Conservation (phyloP, 805 yeast species). For the Nakazawaea ishiwadae region DNA sequence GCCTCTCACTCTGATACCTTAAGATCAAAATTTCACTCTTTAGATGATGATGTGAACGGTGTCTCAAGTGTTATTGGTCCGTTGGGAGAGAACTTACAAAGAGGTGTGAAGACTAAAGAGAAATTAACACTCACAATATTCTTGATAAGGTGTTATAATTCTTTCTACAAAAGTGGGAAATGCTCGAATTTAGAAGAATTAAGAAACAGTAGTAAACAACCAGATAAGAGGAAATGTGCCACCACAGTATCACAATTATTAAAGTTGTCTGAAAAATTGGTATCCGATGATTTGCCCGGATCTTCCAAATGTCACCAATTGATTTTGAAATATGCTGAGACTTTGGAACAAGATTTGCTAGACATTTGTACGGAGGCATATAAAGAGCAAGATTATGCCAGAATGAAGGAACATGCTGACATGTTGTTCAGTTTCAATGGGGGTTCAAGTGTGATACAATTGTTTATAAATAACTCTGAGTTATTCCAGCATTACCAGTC, state of each 20-base stretch:
- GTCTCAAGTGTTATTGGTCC: constrained; percentile 63
- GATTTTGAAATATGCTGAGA: constrained; percentile 70
- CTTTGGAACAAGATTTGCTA: constrained; percentile 68
- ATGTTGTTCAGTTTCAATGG: constrained; percentile 78
- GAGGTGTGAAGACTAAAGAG: constrained; percentile 67
- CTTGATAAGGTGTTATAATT: constrained; percentile 70
- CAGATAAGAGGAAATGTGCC: constrained; percentile 65
- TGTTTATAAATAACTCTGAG: constrained; percentile 76
- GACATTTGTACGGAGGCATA: constrained; percentile 73
- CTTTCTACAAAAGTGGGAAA: constrained; percentile 58
- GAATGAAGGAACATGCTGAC: constrained; percentile 72
- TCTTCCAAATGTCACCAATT: constrained; percentile 28
- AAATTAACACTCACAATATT: constrained; percentile 68
- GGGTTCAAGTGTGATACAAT: constrained; percentile 76
- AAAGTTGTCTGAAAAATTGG: constrained; percentile 59
- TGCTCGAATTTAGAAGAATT: constrained; percentile 49
- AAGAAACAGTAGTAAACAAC: constrained; percentile 38
- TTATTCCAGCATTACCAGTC: constrained; percentile 51
- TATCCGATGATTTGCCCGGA: constrained; percentile 45
- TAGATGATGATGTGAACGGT: constrained; percentile 50
- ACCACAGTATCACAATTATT: constrained; percentile 60
- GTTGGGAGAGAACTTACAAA: constrained; percentile 61
- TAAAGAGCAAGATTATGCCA: constrained; percentile 58
- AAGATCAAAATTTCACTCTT: constrained; percentile 17
- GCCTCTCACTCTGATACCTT: constrained; percentile 37